Evolutionary conservation across 192 early-diverging fungal genomes (phyloP).

Genomic region (Coemansia sp.): DNA sequence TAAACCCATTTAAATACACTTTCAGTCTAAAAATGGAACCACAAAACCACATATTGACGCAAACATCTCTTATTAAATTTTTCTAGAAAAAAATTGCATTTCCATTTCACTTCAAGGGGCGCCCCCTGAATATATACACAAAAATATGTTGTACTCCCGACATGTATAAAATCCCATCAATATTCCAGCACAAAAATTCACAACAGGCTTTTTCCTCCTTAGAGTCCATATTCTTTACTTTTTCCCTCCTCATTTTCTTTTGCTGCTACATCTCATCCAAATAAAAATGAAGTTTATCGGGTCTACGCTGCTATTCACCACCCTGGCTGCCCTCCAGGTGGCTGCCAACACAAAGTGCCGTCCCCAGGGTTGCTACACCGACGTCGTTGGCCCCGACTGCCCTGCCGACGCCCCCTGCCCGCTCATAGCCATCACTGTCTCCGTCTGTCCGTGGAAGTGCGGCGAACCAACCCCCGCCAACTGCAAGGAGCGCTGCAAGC

Average conservation of each 20-base stretch:
- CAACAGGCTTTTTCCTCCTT: too few relatives aligned
- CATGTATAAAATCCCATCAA: too few relatives aligned
- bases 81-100: too few relatives aligned
- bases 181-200: too few relatives aligned
- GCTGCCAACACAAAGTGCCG: slow-evolving; percentile 25
- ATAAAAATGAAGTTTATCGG: slow-evolving; percentile 11
- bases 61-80: too few relatives aligned
- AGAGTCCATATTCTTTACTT: too few relatives aligned
- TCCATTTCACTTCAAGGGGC: too few relatives aligned
- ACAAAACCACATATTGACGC: too few relatives aligned
- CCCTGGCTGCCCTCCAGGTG: slow-evolving; percentile 10
- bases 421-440: slow-evolving; percentile 15
- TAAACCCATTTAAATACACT: too few relatives aligned
- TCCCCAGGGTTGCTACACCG: slow-evolving; percentile 22
- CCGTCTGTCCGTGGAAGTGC: slow-evolving; percentile 38
- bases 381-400: slow-evolving; percentile 14
- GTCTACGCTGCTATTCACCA: slow-evolving; percentile 4
- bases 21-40: too few relatives aligned
- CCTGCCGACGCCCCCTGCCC: slow-evolving; percentile 18
- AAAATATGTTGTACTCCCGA: too few relatives aligned
- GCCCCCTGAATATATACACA: too few relatives aligned
- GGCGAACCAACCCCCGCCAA: slow-evolving; percentile 19
- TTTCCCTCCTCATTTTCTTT: not conserved
- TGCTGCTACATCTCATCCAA: not conserved
- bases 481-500: slow-evolving; percentile 39